Conservation (phyloP, 2,329 filamentous ascomycete genomes). For the Monilinia polystroma region DNA sequence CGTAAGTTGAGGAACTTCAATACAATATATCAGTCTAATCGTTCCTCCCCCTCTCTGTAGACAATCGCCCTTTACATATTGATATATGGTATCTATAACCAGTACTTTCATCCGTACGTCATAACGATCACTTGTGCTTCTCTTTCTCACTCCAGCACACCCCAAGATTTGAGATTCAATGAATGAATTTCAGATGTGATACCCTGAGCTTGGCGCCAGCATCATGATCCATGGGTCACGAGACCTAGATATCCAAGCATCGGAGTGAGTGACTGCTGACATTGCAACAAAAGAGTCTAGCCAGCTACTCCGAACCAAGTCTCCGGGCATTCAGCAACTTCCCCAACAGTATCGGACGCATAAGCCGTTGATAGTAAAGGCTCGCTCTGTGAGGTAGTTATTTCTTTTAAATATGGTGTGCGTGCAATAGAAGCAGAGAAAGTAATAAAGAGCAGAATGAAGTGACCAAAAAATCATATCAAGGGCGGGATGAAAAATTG, state of each 20-base stretch:
- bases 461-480: too few relatives aligned
- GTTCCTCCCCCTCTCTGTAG: background rate
- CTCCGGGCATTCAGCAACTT: constrained; percentile 7
- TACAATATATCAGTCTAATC: background rate
- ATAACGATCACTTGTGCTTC: background rate
- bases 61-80: background rate
- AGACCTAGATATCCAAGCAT: too few relatives aligned
- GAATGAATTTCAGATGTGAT: too few relatives aligned
- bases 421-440: too few relatives aligned
- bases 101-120: constrained; percentile 2
- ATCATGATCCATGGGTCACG: too few relatives aligned
- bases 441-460: too few relatives aligned
- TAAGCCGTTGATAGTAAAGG: background rate
- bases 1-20: background rate
- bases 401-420: too few relatives aligned
- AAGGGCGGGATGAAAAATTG: too few relatives aligned
- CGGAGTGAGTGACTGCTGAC: background rate
- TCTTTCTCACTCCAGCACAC: background rate
- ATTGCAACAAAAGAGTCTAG: background rate
- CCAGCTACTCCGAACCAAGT: background rate
- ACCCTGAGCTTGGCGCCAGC: too few relatives aligned
- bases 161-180: too few relatives aligned
- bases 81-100: background rate
- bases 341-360: constrained; percentile 4
- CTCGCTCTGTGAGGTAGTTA: too few relatives aligned